Evolutionary conservation across 2,329 filamentous ascomycete genomes (phyloP).

Genomic region (Phaeosphaeria sp.): DNA sequence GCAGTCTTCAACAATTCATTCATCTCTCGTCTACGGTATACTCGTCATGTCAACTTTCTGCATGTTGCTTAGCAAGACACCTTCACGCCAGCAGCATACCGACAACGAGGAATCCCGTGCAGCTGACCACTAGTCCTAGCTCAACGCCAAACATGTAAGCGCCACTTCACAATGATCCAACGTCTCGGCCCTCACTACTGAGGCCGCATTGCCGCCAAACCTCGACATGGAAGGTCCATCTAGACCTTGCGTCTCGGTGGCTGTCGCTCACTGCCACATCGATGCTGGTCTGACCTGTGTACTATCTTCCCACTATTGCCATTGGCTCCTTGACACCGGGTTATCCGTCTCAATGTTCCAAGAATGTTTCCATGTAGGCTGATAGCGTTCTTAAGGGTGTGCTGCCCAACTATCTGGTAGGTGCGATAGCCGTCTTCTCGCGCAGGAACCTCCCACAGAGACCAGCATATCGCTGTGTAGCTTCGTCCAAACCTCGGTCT

Average conservation of each 20-base stretch:
- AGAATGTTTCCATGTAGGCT: slow-evolving; percentile 20
- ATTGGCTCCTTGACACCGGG: slow-evolving; percentile 10
- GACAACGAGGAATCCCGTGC: slow-evolving; percentile 6
- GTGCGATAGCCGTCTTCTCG: slow-evolving; percentile 10
- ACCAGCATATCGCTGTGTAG: slow-evolving; percentile 6
- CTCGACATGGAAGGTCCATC: slow-evolving; percentile 27
- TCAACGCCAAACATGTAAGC: slow-evolving; percentile 16
- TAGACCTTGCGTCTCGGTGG: slow-evolving; percentile 9
- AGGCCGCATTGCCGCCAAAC: slow-evolving; percentile 9
- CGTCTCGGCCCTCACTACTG: slow-evolving; percentile 11
- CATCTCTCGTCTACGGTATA: not conserved
- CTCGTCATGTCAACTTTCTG: not conserved
- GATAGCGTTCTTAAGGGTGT: slow-evolving; percentile 19
- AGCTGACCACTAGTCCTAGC: slow-evolving; percentile 7
- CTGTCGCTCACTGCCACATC: slow-evolving; percentile 21
- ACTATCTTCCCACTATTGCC: slow-evolving; percentile 1
- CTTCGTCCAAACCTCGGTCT: not conserved
- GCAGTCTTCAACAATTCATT: not conserved
- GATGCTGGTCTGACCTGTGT: slow-evolving; percentile 4
- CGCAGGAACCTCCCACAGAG: not conserved
- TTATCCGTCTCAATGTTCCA: slow-evolving; percentile 7
- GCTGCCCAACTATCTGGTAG: slow-evolving; percentile 19
- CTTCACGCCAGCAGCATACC: not conserved
- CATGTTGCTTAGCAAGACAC: slow-evolving; percentile 11
- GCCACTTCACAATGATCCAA: slow-evolving; percentile 6